Base-by-base conservation (phyloP, 179 eudicot genomes). In the Beta macrorhiza region DNA sequence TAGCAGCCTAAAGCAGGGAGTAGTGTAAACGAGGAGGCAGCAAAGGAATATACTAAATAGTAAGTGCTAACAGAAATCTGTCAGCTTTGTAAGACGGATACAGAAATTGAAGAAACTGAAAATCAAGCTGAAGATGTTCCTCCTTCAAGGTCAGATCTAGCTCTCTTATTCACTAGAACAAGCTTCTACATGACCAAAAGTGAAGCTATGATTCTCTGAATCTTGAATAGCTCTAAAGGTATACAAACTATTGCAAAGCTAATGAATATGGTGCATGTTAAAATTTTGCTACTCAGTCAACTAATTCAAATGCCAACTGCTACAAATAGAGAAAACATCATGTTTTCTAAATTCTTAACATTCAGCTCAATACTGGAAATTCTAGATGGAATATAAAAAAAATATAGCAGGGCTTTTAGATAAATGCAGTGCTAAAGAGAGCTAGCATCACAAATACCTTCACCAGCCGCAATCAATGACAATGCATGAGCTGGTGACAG, bases 381-480 rank as follows among this genome's bases (percentile, higher is more conserved):
- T 72, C 5, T 13, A 72, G 20, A 67, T 16, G 25, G 29, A 57
- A 13, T 59, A 6, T 47, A 57, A 11, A 49, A 44, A 20, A n/a
- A 62, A 49, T 29, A 56, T 12, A 67, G 45, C 70, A 67, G 17
- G 11, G 72, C 72, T 9, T 29, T 76, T 73, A 57, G 7, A 64
- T 25, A 55, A 71, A 37, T 37, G 42, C 42, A 37, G 42, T 37
- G 42, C 42, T 16, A 42, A 62, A 15, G 3, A 19, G 25, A 64
- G 59, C 2, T 12, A 56, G 47, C 32, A 73, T 74, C 73, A 25
- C 25, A 78, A 63, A 62, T 85, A 97, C 99, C 99, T 94, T 97
- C 99, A 85, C 99, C 99, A 51, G 99, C 95, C 64, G 99, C 99
- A 86, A 97, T 97, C 62, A 97, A 93, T 20, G 99, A 97, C 84